These are phyloP conservation scores for Tetracladium marchalianum DNA, from an alignment of 495 filamentous ascomycete species.

Conservation along the genomic window DNA sequence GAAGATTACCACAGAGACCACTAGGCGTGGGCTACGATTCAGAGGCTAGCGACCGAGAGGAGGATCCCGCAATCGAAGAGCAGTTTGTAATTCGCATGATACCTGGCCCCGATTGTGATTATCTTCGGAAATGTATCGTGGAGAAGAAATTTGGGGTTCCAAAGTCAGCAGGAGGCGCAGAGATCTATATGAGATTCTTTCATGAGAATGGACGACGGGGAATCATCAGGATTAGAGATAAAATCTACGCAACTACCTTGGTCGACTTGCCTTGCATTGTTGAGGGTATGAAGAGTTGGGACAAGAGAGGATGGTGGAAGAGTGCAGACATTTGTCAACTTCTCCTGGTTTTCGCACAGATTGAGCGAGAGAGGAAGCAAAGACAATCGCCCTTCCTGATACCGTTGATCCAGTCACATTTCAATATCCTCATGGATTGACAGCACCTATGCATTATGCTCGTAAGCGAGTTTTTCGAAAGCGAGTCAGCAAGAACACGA, in stretches of 20 bases:
- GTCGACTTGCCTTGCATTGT: slow-evolving; percentile 88
- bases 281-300: slow-evolving; percentile 95
- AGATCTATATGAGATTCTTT: slow-evolving; percentile 71
- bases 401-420: slow-evolving; percentile 53
- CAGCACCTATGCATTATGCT: slow-evolving; percentile 81
- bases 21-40: slow-evolving; percentile 89
- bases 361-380: slow-evolving; percentile 68
- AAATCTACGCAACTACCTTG: slow-evolving; percentile 68
- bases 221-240: slow-evolving; percentile 55
- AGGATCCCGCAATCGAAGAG: slow-evolving; percentile 78
- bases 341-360: slow-evolving; percentile 67
- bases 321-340: slow-evolving; percentile 92
- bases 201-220: slow-evolving; percentile 65
- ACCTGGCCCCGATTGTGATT: slow-evolving; percentile 76
- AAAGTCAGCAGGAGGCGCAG: slow-evolving; percentile 49
- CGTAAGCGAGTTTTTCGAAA: slow-evolving; percentile 80
- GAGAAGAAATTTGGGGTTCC: slow-evolving; percentile 62
- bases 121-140: slow-evolving; percentile 58
- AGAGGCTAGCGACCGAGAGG: slow-evolving; percentile 84
- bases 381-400: slow-evolving; percentile 48
- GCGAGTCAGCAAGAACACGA: slow-evolving; percentile 69
- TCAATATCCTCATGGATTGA: slow-evolving; percentile 86
- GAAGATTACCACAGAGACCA: slow-evolving; percentile 51
- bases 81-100: slow-evolving; percentile 83
- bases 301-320: slow-evolving; percentile 85